Conservation (phyloP, 2,329 filamentous ascomycete genomes). For the Penicillium capsulatum region DNA sequence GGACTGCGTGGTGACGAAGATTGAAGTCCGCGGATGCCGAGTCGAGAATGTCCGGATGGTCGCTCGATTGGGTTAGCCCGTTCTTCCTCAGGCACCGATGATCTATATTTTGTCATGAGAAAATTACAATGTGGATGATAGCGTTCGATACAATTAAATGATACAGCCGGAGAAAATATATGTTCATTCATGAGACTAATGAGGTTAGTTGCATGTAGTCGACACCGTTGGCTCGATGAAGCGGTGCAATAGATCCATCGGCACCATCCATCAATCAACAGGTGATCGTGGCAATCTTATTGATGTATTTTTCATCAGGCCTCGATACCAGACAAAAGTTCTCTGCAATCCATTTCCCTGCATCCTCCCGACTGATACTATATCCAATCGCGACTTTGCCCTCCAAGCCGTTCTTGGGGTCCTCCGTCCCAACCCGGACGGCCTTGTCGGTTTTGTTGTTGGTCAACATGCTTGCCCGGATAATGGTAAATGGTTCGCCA, state of each 20-base stretch:
- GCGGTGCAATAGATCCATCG: too few species aligned
- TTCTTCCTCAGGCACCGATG: conserved; percentile 12
- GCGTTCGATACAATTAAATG: too few species aligned
- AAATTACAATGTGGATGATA: neutral
- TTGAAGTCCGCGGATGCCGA: conserved; percentile 8
- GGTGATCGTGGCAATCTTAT: conserved; percentile 16
- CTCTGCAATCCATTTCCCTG: conserved; percentile 19
- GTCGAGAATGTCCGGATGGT: conserved; percentile 24
- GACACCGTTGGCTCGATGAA: neutral
- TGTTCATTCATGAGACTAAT: neutral
- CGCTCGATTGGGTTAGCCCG: conserved; percentile 20
- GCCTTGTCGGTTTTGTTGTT: conserved; percentile 26
- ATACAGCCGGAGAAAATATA: too few species aligned
- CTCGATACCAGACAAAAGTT: conserved; percentile 7
- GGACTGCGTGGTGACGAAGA: conserved; percentile 6
- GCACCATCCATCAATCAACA: too few species aligned
- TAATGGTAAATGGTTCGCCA: conserved; percentile 22
- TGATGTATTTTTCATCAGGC: conserved; percentile 7
- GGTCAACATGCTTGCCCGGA: conserved; percentile 34
- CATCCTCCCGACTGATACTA: conserved; percentile 33
- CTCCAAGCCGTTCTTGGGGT: conserved; percentile 29
- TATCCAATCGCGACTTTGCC: conserved; percentile 30
- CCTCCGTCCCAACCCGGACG: conserved; percentile 25
- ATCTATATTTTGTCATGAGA: neutral
- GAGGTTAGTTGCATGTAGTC: too few species aligned